Evolutionary conservation across 2,329 filamentous ascomycete genomes (phyloP), one percentile per base, ranked within the genome.

Genomic region (Colletotrichum sp.): DNA sequence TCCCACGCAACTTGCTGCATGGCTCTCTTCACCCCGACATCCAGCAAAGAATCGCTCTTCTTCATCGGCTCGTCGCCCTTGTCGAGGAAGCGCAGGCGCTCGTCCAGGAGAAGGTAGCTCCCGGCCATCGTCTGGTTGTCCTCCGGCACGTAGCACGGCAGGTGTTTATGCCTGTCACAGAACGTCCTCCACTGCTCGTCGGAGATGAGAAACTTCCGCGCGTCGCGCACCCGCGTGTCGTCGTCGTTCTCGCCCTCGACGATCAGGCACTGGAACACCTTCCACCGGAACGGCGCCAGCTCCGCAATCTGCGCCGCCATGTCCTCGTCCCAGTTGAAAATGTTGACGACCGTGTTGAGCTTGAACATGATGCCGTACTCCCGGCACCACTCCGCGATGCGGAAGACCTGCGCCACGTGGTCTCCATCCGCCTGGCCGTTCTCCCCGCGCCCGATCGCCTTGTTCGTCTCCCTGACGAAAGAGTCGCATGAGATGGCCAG

Each of bases 401-500:
- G 76, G 65, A 84, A 85, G 2, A 90, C 81, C 66, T 85, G 82
- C 21, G 72, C 65, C 16, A 90, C 82, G 68, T 90, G 85, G n/a
- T 84, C 80, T 5, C 86, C 86, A n/a, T 78, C 82, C 5, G 55
- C 55, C 38, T 66, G 54, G 54, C 36, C 55, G 18, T 55, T 62
- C 21, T 71, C 63, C 5, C 87, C 87, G 9, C 88, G 83, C 5
- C 89, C 88, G 70, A 91, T 90, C 29, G 78, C 79, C 47, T 83
- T 82, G 78, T 90, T 90, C 3, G 87, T 89, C 24, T 78, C 72
- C 69, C 86, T 83, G 71, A 88, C 74, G 76, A 90, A 90, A 8
- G 86, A 89, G 78, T 90, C 88, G 78, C 88, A 91, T 15, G 85
- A 87, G 1, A 90, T 84, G n/a, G 87, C 89, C 18, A 91, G 78